phyloP scores from a whole-genome alignment of 345 rosid species.

The Gossypium thurberi region DNA sequence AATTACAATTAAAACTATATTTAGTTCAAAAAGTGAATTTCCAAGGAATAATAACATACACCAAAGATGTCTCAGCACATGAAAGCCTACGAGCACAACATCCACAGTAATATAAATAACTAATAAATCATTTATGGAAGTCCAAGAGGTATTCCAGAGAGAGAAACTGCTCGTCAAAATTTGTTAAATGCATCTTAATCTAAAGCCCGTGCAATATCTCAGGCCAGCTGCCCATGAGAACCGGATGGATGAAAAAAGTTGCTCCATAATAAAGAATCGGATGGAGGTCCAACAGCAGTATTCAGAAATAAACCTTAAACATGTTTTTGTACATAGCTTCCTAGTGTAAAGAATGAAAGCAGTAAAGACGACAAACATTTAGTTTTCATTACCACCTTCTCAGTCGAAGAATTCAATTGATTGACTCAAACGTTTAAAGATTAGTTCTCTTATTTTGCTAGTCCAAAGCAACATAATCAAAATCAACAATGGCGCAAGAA shows the following conservation, averaged over 20 bases:
- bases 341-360: neutral
- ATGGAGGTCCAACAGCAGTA: neutral
- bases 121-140: neutral
- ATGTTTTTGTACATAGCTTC: neutral
- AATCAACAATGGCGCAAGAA: neutral
- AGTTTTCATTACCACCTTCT: neutral
- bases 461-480: neutral
- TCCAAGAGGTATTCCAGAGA: neutral
- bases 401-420: neutral
- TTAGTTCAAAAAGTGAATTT: neutral
- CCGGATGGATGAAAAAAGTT: neutral
- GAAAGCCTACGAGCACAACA: neutral
- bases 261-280: neutral
- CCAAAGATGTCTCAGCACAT: neutral
- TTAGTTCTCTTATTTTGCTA: neutral
- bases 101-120: neutral
- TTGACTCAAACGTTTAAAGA: neutral
- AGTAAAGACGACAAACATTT: neutral
- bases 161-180: neutral
- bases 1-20: neutral
- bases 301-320: neutral
- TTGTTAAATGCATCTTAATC: neutral
- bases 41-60: neutral
- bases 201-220: neutral
- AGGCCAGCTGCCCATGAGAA: neutral